Conservation (phyloP, 352 stramenopile genomes). For the Phytophthora uliginosa region DNA sequence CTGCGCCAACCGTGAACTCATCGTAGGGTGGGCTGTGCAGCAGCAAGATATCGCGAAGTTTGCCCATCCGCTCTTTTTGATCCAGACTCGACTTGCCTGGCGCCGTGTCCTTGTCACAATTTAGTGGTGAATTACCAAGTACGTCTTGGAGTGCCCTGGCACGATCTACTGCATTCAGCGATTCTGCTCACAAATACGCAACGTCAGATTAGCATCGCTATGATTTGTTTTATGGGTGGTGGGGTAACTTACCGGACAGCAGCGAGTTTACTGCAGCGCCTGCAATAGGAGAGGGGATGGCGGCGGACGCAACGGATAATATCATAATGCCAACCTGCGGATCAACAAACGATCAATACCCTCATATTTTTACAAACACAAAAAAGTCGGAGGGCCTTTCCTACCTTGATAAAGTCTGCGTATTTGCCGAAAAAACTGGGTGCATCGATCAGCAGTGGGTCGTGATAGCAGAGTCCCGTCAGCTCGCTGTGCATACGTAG, state of each 20-base stretch:
- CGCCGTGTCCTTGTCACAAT: too few relatives aligned
- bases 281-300: not conserved
- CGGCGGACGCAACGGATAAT: not conserved
- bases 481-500: conserved; percentile 26
- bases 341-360: not conserved
- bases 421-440: not conserved
- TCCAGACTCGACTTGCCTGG: too few relatives aligned
- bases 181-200: too few relatives aligned
- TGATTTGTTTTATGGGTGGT: not conserved
- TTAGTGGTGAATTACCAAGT: too few relatives aligned
- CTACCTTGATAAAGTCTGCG: conserved; percentile 8
- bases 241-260: not conserved
- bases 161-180: too few relatives aligned
- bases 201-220: too few relatives aligned
- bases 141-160: too few relatives aligned
- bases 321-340: not conserved
- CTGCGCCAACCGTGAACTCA: not conserved
- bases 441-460: conserved; percentile 2
- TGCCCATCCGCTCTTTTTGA: not conserved
- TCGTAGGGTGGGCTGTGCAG: not conserved
- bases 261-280: not conserved
- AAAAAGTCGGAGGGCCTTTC: too few relatives aligned
- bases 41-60: not conserved
- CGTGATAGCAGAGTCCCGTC: conserved; percentile 16
- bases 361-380: not conserved